Base-by-base conservation (phyloP, 257 asterid genomes). In the Anisodus tanguticus region DNA sequence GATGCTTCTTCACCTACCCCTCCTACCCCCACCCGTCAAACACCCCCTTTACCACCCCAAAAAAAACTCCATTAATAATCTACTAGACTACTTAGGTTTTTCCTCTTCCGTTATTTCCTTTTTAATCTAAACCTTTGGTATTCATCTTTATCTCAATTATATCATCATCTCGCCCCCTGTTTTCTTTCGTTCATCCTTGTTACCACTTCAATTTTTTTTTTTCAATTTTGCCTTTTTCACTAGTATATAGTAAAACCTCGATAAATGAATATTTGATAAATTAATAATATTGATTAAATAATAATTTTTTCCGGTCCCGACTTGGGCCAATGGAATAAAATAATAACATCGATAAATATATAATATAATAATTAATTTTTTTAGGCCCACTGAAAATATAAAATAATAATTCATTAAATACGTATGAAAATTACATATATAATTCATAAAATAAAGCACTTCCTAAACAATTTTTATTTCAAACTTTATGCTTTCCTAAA, bases 151-250 rank as follows among this genome's bases (percentile, higher is more conserved):
- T 81, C 53, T 59, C 6, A 17, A 80, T 9, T 58, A 51, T 78
- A 37, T 78, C 39, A 22, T 80, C 12, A 15, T 80, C 55, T 19
- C 43, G 22, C 41, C 55, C 58, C 63, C 54, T 76, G 26, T 68
- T 68, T 68, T 68, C 82, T 72, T 85, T 68, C 54, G 60, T 74
- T 74, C 43, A 15, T 78, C 63, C 57, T 81, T 6, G 37, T 39
- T 66, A 59, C 55, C 83, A 37, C 82, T 70, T 35, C 47, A 68
- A 45, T 62, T 83, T 80, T 22, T 39, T 31, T 35, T 59, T 47
- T 85, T 63, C 17, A 15, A 57, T 17, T 57, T 13, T 57, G 62
- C 2, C 68, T 62, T 19, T 74, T 47, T 11, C 35, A 9, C 35
- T 60, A 19, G 55, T n/a, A n/a, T 41, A 39, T 22, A 22, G 26